A percentile compares a stretch with the other conserved stretches of the same genome.
phyloP scores from a whole-genome alignment of 2,329 filamentous ascomycete species.

The Magnaporthiopsis poae region DNA sequence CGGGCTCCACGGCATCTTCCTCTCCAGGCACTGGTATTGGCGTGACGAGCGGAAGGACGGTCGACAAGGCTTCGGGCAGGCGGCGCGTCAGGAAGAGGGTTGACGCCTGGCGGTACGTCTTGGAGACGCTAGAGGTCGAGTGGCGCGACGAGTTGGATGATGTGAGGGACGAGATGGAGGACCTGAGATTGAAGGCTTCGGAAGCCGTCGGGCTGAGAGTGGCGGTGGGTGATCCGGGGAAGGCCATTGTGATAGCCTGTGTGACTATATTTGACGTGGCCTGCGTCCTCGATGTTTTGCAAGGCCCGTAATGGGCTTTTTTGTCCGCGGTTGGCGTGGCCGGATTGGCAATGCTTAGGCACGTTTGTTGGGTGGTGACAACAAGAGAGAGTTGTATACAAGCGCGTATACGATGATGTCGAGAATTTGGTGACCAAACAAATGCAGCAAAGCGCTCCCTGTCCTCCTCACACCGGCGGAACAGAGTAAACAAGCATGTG shows the following conservation, averaged over 20 bases:
- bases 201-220: conserved; percentile 36
- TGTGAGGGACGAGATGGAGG: conserved; percentile 46
- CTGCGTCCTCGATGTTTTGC: too few species aligned
- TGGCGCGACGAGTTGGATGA: conserved; percentile 55
- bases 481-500: background rate
- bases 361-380: background rate
- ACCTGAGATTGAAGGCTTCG: conserved; percentile 41
- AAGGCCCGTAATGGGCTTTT: too few species aligned
- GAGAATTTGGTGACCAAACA: background rate
- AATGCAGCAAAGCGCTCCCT: background rate
- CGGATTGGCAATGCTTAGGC: background rate
- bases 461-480: background rate
- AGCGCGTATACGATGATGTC: too few species aligned
- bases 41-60: conserved; percentile 71
- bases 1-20: conserved; percentile 32
- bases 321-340: background rate
- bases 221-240: conserved; percentile 32
- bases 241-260: conserved; percentile 26
- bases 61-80: conserved; percentile 77
- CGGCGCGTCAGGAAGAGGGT: conserved; percentile 91
- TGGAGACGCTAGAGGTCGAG: conserved; percentile 66
- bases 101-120: conserved; percentile 86
- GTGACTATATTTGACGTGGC: background rate
- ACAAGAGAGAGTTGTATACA: too few species aligned
- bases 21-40: conserved; percentile 29